These are phyloP conservation scores for Physaria fendleri DNA, from an alignment of 345 rosid species.

Conservation along the genomic window DNA sequence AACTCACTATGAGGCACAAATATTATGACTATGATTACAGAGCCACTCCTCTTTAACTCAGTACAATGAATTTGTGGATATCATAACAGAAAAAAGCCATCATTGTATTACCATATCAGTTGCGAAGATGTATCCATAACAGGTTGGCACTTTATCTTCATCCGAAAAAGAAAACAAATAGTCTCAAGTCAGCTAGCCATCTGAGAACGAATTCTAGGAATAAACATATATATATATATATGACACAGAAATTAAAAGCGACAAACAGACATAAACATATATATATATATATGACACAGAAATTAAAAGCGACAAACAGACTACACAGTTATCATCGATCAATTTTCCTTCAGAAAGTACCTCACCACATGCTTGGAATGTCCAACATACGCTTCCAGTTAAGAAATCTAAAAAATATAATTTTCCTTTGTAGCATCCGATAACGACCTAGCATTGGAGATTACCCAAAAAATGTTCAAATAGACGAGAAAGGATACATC, in stretches of 20 bases:
- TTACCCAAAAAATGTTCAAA: conserved; percentile 1
- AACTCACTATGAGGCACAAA: background rate
- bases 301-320: background rate
- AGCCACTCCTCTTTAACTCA: background rate
- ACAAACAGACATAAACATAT: no score
- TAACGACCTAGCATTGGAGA: conserved; percentile 53
- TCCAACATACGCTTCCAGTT: conserved; percentile 66
- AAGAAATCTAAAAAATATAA: conserved; percentile 72
- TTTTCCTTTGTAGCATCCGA: conserved; percentile 87
- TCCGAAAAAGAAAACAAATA: conserved; percentile 5
- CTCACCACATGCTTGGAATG: conserved; percentile 80
- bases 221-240: background rate
- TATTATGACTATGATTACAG: background rate
- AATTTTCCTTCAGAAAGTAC: conserved; percentile 26
- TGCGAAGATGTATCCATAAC: conserved; percentile 46
- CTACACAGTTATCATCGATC: conserved; percentile 2
- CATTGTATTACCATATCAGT: conserved; percentile 58
- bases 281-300: background rate
- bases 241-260: background rate
- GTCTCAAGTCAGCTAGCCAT: conserved; percentile 13
- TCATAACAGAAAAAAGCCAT: background rate
- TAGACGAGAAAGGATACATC: conserved; percentile 10
- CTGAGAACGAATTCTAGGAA: conserved; percentile 3
- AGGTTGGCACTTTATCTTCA: conserved; percentile 95
- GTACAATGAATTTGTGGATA: background rate